Conservation (phyloP, 129 eudicot species). For the Ambrosia trifida region DNA sequence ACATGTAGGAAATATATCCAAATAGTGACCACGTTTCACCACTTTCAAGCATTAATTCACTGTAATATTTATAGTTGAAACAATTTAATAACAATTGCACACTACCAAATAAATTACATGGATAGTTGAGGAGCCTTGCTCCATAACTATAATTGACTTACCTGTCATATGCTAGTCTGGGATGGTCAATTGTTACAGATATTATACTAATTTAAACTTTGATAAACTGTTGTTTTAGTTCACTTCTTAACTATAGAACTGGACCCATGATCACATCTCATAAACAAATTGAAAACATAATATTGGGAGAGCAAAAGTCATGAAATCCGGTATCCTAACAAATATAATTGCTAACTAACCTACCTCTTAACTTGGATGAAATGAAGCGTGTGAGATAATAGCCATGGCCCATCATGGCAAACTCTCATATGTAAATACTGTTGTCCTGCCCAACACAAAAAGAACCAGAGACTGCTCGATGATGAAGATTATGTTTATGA, state of each 20-base stretch:
- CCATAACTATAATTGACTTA: too few species aligned
- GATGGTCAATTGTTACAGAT: not conserved
- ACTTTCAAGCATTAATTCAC: too few species aligned
- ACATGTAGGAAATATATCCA: too few species aligned
- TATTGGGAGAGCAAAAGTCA: not conserved
- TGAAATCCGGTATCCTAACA: not conserved
- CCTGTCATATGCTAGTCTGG: not conserved
- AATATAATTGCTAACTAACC: not conserved
- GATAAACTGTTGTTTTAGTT: not conserved
- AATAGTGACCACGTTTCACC: too few species aligned
- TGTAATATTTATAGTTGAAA: too few species aligned
- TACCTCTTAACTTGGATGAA: not conserved
- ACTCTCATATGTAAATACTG: slow-evolving; percentile 40
- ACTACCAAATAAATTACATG: too few species aligned
- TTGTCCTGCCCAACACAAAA: slow-evolving; percentile 73
- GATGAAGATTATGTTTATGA: slow-evolving; percentile 70
- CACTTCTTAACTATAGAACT: not conserved
- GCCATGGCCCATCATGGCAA: slow-evolving; percentile 17
- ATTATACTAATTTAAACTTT: not conserved
- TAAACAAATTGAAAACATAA: not conserved
- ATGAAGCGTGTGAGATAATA: not conserved
- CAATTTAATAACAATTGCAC: too few species aligned
- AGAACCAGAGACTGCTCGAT: slow-evolving; percentile 64
- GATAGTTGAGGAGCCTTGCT: too few species aligned
- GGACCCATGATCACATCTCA: not conserved